These are phyloP conservation scores for Hygrophoropsis aurantiaca DNA, from an alignment of 768 basidiomycete species.

Conservation along the genomic window DNA sequence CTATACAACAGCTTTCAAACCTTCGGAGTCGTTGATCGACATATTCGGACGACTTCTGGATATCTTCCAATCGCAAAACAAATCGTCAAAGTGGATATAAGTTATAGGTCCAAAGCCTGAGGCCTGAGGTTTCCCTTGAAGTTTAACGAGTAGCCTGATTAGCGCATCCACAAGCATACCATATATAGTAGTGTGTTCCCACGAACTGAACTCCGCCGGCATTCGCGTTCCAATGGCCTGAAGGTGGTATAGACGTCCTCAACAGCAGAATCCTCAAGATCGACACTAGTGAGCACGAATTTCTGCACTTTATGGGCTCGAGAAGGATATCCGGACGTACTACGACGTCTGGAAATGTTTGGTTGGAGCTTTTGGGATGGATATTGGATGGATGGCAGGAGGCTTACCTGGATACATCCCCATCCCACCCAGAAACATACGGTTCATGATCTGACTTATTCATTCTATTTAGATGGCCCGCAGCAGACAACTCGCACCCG, in stretches of 20 bases:
- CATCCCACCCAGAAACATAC: background rate
- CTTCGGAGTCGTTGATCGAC: background rate
- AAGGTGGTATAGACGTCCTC: constrained; percentile 17
- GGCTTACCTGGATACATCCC: constrained; percentile 33
- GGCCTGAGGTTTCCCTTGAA: no score
- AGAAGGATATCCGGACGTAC: background rate
- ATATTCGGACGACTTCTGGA: no score
- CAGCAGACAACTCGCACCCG: constrained; percentile 79
- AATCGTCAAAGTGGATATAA: no score
- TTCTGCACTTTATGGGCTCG: constrained; percentile 13
- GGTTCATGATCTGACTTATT: no score
- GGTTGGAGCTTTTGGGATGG: constrained; percentile 7
- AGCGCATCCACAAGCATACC: background rate
- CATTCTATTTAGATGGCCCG: constrained; percentile 67
- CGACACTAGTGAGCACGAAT: constrained; percentile 39
- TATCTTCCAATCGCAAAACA: background rate
- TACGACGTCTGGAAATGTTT: background rate
- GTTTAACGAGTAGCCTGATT: no score
- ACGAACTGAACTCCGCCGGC: background rate
- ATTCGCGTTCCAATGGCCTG: background rate
- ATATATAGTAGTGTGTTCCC: background rate
- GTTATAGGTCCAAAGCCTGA: no score
- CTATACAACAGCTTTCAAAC: background rate
- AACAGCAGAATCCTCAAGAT: constrained; percentile 43
- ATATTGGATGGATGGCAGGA: constrained; percentile 33